Base-by-base conservation (phyloP, 768 basidiomycete genomes). In the Rhodotorula taiwanensis region DNA sequence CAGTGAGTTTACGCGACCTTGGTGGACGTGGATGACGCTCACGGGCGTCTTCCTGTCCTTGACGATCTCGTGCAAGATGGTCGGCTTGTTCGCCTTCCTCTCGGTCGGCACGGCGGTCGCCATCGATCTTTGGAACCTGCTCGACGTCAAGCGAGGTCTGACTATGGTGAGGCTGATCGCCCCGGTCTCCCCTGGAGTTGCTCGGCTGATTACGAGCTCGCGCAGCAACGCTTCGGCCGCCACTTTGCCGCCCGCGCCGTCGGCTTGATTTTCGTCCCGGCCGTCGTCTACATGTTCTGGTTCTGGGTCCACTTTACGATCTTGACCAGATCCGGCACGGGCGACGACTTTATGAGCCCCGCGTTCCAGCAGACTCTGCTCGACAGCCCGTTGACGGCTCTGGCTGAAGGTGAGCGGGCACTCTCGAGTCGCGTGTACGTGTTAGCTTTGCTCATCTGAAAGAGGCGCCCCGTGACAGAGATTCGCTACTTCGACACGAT, bases 31-130 rank as follows among this genome's bases (percentile, higher is more conserved):
- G 94, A 80, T 98, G 44, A 75, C 86, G 45, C 81, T 86, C 4
- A 97, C 94, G 3, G 95, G 95, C 25, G 80, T 86, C 59, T 92
- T 88, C 77, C 89, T 99, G 83, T 90, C 92, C 39, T 91, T 91
- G 76, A 89, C 92, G 3, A 88, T 95, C 82, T 90, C 88, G 7
- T 94, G 93, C 73, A 99, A 99, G 77, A 95, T 98, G 77, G 97
- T 97, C 71, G 95, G 95, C 41, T 79, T 98, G 52, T 80, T 99
- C 64, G 91, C 91, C 3, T 97, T 99, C 60, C 58, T 84, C 45
- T 83, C 88, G 20, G 84, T 99, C 69, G 95, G 95, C 3, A 80
- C 87, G 52, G 94, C 94, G 10, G 95, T 98, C 48, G 73, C 88
- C 34, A 84, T 94, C 63, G 95, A 99, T 75, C 79, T 99, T 16